Base-by-base conservation (phyloP, 78 protist species). In the Tieghemostelium lacteum region DNA sequence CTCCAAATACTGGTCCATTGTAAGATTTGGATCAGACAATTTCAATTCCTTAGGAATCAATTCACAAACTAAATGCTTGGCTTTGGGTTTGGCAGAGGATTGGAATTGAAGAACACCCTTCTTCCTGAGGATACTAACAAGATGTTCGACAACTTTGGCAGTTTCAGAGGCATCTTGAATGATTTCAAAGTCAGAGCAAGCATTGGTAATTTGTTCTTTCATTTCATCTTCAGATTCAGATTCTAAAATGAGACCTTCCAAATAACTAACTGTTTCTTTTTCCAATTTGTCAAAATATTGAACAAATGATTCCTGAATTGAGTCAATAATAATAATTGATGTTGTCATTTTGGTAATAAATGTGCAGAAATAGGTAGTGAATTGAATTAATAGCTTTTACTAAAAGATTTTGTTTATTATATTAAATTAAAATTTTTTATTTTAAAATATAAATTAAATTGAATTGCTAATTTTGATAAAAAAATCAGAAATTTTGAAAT, bases 1-100 rank as follows among this genome's bases (percentile, higher is more conserved):
- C 20, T 31, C 42, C 2, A 83, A n/a, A n/a, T 69, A 69, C 55
- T 69, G 80, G 1, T 83, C 91, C 52, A 83, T 55, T 2, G 91
- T 83, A 20, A 83, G 67, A 42, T 83, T 83, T 69, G 91, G 91
- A 36, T 83, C 91, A n/a, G n/a, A n/a, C n/a, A n/a, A n/a, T 20
- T n/a, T 57, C 0, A 58, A 31, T 57, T 76, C 74, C 2, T 65
- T 26, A 19, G 64, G 65, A 36, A 50, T 57, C 34, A 2, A 14
- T 2, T 17, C 26, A 42, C 91, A 83, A n/a, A 70, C 78, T 16
- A 83, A 60, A 60, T 83, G 61, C 39, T 66, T 69, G 52, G 52
- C 10, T 19, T 36, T 55, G 7, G 50, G 45, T 3, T 42, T 60
- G 20, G 52, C 16, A n/a, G n/a, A n/a, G n/a, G n/a, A n/a, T 87